A percentile compares a stretch with the other conserved stretches of the same genome.
Evolutionary conservation across 306 rosid species (phyloP).

Genomic region (Sphenostylis stenocarpa): DNA sequence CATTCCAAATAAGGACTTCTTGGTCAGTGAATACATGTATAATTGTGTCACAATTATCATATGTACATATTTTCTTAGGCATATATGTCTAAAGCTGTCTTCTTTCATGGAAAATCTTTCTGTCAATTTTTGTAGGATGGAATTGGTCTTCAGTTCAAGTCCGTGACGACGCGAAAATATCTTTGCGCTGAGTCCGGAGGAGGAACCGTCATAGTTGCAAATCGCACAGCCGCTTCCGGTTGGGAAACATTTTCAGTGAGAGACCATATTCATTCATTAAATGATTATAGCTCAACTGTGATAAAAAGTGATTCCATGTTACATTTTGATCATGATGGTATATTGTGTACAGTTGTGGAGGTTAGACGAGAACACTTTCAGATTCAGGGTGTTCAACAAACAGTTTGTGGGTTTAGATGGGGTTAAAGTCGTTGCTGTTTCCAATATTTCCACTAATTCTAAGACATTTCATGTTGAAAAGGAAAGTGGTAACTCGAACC

Average conservation of each 20-base stretch:
- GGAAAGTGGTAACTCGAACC: constrained; percentile 39
- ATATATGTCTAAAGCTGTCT: neutral
- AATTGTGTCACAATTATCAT: too few relatives aligned
- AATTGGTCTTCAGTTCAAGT: constrained; percentile 61
- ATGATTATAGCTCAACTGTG: neutral
- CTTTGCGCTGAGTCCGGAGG: constrained; percentile 68
- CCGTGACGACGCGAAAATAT: constrained; percentile 59
- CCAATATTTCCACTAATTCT: constrained; percentile 35
- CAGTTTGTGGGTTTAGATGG: constrained; percentile 70
- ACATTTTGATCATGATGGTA: neutral
- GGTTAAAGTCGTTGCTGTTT: constrained; percentile 47
- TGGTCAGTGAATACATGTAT: constrained; percentile 29
- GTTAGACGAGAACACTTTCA: constrained; percentile 49
- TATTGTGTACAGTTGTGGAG: constrained; percentile 65
- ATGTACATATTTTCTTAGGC: neutral
- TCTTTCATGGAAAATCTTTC: neutral
- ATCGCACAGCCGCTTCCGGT: constrained; percentile 57
- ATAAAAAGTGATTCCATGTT: neutral
- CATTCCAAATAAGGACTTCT: constrained; percentile 72
- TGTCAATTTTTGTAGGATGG: constrained; percentile 54
- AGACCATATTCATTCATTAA: neutral
- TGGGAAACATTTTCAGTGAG: constrained; percentile 75
- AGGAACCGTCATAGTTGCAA: constrained; percentile 71
- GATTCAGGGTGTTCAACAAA: constrained; percentile 57
- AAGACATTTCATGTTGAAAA: constrained; percentile 49